phyloP scores from a whole-genome alignment of 192 early-diverging fungal genomes.

The Paraglomus occultum region DNA sequence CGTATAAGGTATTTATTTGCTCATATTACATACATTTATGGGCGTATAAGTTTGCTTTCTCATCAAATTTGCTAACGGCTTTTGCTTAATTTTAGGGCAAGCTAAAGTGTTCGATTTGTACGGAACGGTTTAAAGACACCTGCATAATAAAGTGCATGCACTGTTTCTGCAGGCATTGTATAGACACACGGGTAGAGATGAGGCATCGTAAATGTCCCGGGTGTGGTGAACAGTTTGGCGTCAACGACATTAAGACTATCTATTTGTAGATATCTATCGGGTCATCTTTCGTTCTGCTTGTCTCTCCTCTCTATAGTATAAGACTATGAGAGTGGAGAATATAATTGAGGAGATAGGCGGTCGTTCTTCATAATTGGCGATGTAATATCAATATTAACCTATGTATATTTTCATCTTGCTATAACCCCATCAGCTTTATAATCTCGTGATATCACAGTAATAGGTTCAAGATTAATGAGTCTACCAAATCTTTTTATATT shows the following conservation, averaged over 20 bases:
- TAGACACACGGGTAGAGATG: constrained; percentile 74
- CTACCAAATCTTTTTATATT: no score
- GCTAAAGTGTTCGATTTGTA: constrained; percentile 84
- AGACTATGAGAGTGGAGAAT: no score
- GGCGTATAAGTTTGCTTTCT: neutral
- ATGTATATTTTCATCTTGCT: no score
- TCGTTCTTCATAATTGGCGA: no score
- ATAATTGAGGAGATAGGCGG: no score
- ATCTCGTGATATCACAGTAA: no score
- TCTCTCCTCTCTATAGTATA: neutral
- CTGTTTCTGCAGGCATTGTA: constrained; percentile 86
- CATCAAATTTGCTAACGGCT: neutral
- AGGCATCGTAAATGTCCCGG: constrained; percentile 88
- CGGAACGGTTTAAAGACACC: constrained; percentile 75
- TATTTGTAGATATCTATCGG: constrained; percentile 53
- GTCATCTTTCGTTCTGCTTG: neutral
- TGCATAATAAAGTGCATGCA: constrained; percentile 86
- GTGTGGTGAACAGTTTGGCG: constrained; percentile 75
- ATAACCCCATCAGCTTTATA: no score
- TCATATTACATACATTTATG: neutral
- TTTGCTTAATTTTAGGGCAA: constrained; percentile 50
- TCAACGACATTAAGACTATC: constrained; percentile 69
- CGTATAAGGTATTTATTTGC: constrained; percentile 18
- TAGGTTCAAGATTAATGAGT: no score
- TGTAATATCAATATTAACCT: no score